phyloP scores from a whole-genome alignment of 2,329 filamentous ascomycete genomes.

The Apiospora malaysiana region DNA sequence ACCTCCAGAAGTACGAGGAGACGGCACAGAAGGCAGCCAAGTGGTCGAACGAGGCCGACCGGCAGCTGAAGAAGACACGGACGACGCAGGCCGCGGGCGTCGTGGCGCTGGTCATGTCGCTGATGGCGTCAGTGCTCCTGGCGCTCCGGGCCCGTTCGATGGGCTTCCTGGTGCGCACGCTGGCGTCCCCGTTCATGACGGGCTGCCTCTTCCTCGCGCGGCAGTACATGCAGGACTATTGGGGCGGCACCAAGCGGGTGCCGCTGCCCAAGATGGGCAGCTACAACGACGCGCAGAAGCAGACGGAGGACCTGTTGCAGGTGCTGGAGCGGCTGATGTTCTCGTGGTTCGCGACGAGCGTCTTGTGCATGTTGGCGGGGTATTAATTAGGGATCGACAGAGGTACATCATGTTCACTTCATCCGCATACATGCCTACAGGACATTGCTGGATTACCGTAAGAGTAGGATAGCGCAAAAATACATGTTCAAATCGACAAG shows the following conservation, averaged over 20 bases:
- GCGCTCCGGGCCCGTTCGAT: slow-evolving; percentile 24
- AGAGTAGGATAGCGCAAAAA: no score
- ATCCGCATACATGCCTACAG: no score
- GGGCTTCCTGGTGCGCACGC: slow-evolving; percentile 28
- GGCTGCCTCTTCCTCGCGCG: slow-evolving; percentile 29
- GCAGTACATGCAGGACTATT: slow-evolving; percentile 31
- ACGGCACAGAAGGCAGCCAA: slow-evolving; percentile 50
- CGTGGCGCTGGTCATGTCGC: slow-evolving; percentile 40
- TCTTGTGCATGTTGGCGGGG: slow-evolving; percentile 30
- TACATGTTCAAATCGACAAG: no score
- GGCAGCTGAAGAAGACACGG: slow-evolving; percentile 50
- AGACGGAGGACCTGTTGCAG: slow-evolving; percentile 30
- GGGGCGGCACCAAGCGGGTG: slow-evolving; percentile 31
- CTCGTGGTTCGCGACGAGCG: slow-evolving; percentile 31
- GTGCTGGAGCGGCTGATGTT: slow-evolving; percentile 33
- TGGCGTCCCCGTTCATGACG: slow-evolving; percentile 28
- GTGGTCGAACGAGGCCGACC: slow-evolving; percentile 48
- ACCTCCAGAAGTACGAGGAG: slow-evolving; percentile 52
- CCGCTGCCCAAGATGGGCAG: slow-evolving; percentile 35
- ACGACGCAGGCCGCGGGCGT: slow-evolving; percentile 49
- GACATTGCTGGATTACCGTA: no score
- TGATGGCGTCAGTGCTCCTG: slow-evolving; percentile 30
- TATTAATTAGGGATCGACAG: slow-evolving; percentile 26
- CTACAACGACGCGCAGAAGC: slow-evolving; percentile 35
- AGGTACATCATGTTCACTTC: not conserved